Percentiles rank a stretch among this genome's conserved stretches.
phyloP scores from a whole-genome alignment of 257 asterid species.

The Jasminum sambac region DNA sequence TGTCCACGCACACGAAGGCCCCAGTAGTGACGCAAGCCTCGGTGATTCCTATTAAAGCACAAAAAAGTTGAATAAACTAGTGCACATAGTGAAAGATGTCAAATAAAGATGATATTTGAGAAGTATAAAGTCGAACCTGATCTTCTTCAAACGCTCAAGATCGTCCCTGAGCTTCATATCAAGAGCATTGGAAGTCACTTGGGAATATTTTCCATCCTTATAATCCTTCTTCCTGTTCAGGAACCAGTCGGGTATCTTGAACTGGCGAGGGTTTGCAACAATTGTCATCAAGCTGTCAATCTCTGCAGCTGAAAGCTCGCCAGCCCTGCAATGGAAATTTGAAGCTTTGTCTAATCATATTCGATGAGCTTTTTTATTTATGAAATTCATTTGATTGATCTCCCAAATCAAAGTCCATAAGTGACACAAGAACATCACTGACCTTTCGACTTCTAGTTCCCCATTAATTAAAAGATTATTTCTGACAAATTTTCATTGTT shows the following conservation, averaged over 20 bases:
- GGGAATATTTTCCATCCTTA: conserved; percentile 56
- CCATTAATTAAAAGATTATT: not conserved
- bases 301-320: conserved; percentile 54
- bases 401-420: not conserved
- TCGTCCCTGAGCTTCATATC: conserved; percentile 68
- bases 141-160: conserved; percentile 61
- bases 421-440: not conserved
- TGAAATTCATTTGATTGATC: not conserved
- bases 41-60: conserved; percentile 11
- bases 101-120: not conserved
- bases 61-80: not conserved
- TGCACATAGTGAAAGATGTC: not conserved
- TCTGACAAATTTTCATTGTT: not conserved
- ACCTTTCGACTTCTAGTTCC: not conserved
- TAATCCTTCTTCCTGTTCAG: conserved; percentile 60
- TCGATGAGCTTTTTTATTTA: not conserved
- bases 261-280: conserved; percentile 54
- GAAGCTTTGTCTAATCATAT: not conserved
- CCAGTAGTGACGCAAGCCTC: conserved; percentile 27
- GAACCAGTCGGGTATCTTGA: conserved; percentile 63
- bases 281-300: conserved; percentile 51
- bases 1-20: conserved; percentile 27
- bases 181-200: conserved; percentile 55
- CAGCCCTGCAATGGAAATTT: conserved; percentile 38
- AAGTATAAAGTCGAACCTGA: conserved; percentile 34